Evolutionary conservation across 331 rosid species (phyloP).

Genomic region (Spiraea crenata): DNA sequence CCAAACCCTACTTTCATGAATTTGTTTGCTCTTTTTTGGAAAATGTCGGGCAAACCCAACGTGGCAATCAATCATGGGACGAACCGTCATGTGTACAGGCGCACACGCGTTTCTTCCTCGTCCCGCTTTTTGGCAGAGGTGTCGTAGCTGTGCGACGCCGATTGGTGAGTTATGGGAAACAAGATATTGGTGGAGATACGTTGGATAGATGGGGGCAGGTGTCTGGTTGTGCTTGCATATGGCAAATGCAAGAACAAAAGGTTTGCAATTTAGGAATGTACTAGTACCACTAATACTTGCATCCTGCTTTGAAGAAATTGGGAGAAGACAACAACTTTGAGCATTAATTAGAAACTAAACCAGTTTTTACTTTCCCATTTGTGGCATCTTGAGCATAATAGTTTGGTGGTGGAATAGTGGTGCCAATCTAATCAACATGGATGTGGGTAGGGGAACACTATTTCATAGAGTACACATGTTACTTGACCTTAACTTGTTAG

Average conservation of each 20-base stretch:
- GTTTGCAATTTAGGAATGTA: neutral
- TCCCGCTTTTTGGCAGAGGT: neutral
- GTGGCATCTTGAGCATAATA: neutral
- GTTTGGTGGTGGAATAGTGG: neutral
- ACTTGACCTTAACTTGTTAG: neutral
- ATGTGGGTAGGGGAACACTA: too few relatives aligned
- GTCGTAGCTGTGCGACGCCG: neutral
- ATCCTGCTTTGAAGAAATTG: conserved; percentile 1
- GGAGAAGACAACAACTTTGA: neutral
- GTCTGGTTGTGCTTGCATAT: neutral
- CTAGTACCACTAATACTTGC: neutral
- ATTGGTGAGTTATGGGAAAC: neutral
- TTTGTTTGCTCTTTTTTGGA: neutral
- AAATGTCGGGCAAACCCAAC: neutral
- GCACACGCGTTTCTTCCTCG: neutral
- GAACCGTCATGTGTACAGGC: neutral
- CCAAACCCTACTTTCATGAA: neutral
- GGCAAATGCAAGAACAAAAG: neutral
- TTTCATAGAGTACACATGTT: neutral
- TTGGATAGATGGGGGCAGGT: neutral
- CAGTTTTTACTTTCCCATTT: neutral
- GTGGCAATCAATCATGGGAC: conserved; percentile 4
- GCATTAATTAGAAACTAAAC: neutral
- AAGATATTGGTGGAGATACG: neutral
- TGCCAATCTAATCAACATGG: neutral